Evolutionary conservation across 148 eudicot species (phyloP).

Genomic region (Chenopodium berlandieri): DNA sequence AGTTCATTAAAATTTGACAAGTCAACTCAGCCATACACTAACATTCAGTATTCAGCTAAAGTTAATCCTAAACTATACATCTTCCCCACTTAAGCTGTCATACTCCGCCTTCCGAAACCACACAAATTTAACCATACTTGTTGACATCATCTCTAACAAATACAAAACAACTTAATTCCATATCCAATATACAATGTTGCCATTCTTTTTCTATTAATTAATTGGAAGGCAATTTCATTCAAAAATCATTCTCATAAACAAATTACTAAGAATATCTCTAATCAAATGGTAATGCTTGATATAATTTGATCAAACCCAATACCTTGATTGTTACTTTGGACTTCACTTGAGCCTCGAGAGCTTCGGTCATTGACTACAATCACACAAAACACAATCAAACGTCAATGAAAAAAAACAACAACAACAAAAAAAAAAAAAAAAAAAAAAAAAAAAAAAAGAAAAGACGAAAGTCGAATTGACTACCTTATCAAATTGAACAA

Average conservation of each 20-base stretch:
- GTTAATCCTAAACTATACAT: too few relatives aligned
- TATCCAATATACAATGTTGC: not conserved
- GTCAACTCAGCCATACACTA: not conserved
- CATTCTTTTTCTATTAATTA: too few relatives aligned
- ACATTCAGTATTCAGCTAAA: too few relatives aligned
- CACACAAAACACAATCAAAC: not conserved
- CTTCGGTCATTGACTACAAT: slow-evolving; percentile 94
- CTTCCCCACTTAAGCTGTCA: too few relatives aligned
- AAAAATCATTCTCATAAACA: not conserved
- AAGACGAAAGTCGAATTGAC: not conserved
- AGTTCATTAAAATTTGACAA: not conserved
- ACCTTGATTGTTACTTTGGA: slow-evolving; percentile 86
- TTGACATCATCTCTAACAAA: not conserved
- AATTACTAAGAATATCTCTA: not conserved
- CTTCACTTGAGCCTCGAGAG: slow-evolving; percentile 80
- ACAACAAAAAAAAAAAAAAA: too few relatives aligned
- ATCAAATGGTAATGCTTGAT: not conserved
- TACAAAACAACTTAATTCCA: not conserved
- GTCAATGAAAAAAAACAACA: not conserved
- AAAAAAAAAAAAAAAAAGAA: too few relatives aligned
- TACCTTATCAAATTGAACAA: slow-evolving; percentile 90
- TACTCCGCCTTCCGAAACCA: not conserved
- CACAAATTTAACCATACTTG: not conserved
- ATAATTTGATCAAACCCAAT: not conserved
- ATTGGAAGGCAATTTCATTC: not conserved